Percentiles rank a stretch among this genome's conserved stretches.
These are phyloP conservation scores for Coprinopsis marcescibilis DNA, from an alignment of 768 basidiomycete genomes.

Conservation along the genomic window DNA sequence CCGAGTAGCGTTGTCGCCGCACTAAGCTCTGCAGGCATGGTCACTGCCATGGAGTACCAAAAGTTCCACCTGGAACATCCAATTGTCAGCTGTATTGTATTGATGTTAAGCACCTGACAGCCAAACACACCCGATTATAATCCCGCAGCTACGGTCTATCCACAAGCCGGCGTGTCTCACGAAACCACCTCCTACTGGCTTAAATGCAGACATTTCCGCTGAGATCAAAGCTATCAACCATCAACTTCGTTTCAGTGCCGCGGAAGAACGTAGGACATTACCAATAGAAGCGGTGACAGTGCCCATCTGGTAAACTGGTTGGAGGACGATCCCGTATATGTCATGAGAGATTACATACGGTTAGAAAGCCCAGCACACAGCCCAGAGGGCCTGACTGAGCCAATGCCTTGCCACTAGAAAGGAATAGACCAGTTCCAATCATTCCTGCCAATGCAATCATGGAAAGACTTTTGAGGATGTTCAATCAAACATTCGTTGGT, in stretches of 20 bases:
- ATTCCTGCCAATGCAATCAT: conserved; percentile 29
- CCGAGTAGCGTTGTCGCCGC: conserved; percentile 46
- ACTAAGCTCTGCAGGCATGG: conserved; percentile 45
- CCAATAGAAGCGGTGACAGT: conserved; percentile 26
- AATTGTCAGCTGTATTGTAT: background rate
- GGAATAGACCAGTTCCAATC: conserved; percentile 53
- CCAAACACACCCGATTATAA: conserved; percentile 20
- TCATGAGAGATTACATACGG: conserved; percentile 20
- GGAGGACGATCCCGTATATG: background rate
- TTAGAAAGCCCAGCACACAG: conserved; percentile 39
- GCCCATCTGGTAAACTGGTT: conserved; percentile 22
- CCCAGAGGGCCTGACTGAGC: conserved; percentile 51
- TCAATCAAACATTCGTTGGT: background rate
- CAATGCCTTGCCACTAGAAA: conserved; percentile 45
- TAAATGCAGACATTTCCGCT: conserved; percentile 53
- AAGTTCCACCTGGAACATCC: conserved; percentile 29
- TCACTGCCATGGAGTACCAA: conserved; percentile 35
- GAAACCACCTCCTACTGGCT: conserved; percentile 54
- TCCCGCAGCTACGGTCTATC: conserved; percentile 35
- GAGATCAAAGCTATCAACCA: conserved; percentile 22
- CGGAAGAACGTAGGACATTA: conserved; percentile 7
- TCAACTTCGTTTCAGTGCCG: no score
- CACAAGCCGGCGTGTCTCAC: conserved; percentile 46
- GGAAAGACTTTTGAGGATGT: conserved; percentile 19
- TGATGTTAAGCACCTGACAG: background rate